phyloP scores from a whole-genome alignment of 768 basidiomycete species.

The Trametes maxima region DNA sequence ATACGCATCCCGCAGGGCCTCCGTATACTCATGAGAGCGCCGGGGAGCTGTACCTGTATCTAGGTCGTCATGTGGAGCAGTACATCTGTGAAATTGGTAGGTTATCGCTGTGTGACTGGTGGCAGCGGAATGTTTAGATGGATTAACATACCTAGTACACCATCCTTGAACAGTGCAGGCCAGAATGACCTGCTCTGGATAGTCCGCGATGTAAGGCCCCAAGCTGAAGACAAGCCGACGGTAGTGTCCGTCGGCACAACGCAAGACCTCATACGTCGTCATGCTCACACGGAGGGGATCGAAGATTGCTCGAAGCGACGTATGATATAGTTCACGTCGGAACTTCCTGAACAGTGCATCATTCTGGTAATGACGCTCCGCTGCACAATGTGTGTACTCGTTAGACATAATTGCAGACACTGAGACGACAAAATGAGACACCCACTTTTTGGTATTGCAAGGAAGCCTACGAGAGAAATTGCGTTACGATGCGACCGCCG shows the following conservation, averaged over 20 bases:
- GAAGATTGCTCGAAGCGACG: neutral
- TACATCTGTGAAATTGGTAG: constrained; percentile 15
- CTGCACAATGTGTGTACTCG: neutral
- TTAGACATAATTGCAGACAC: neutral
- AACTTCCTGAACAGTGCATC: constrained; percentile 1
- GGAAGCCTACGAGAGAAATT: constrained; percentile 26
- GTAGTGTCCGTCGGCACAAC: constrained; percentile 33
- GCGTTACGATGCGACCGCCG: constrained; percentile 28
- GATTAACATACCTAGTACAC: constrained; percentile 25
- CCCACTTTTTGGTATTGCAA: constrained; percentile 38
- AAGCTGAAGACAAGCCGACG: constrained; percentile 31
- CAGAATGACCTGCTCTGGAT: constrained; percentile 35
- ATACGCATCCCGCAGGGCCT: neutral
- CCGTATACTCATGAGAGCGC: constrained; percentile 1
- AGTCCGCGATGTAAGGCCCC: constrained; percentile 37
- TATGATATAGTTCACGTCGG: constrained; percentile 1
- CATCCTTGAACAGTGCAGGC: constrained; percentile 27
- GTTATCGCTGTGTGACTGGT: neutral
- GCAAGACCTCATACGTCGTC: constrained; percentile 13
- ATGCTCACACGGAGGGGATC: neutral
- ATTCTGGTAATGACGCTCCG: neutral
- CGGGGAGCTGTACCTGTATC: constrained; percentile 2
- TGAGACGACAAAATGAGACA: neutral
- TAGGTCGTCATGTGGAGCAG: constrained; percentile 5
- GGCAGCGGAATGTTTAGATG: neutral